Evolutionary conservation across 1,139 yeast species (phyloP), one percentile per base, ranked within the genome.

Genomic region (Suhomyces bolitotheri): DNA sequence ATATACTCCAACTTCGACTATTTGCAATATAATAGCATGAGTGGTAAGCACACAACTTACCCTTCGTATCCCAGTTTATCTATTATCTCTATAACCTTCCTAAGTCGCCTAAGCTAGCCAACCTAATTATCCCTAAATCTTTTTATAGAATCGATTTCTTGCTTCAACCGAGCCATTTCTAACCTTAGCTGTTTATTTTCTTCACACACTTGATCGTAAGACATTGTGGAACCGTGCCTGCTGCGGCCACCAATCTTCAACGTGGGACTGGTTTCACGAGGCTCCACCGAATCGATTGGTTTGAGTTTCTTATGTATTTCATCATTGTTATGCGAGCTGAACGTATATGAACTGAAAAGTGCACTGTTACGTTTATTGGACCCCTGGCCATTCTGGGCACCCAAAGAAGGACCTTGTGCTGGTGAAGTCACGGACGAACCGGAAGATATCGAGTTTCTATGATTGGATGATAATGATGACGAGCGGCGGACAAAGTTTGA

Each of bases 161-260:
- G 46, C 27, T 38, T 38, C 30, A 46, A 41, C 15, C 43, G 37
- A 35, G 34, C 38, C 27, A 47, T 24, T 27, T 49, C 53, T 34
- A 38, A 19, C 28, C 40, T 42, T 31, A 49, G 39, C 9, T 29
- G 28, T 33, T 40, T 43, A 31, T 49, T 50, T 30, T 50, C 53
- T 23, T 46, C 50, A 22, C 40, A 35, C 10, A 41, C 33, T 31
- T 36, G 37, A 13, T 42, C 46, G 14, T 41, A 35, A 9, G 41
- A 39, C 29, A 43, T 29, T 16, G 38, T 19, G 14, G 46, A 40
- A 15, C 46, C 43, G n/a, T 38, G 35, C 23, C 51, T 39, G 29
- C 49, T 45, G 16, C 49, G 38, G 11, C 36, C 13, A 8, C 26
- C 23, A 5, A 29, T 25, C 24, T 38, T 32, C 10, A 41, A 16